Evolutionary conservation across 371 early-diverging fungal species (phyloP).

Genomic region (Mucor mucedo): DNA sequence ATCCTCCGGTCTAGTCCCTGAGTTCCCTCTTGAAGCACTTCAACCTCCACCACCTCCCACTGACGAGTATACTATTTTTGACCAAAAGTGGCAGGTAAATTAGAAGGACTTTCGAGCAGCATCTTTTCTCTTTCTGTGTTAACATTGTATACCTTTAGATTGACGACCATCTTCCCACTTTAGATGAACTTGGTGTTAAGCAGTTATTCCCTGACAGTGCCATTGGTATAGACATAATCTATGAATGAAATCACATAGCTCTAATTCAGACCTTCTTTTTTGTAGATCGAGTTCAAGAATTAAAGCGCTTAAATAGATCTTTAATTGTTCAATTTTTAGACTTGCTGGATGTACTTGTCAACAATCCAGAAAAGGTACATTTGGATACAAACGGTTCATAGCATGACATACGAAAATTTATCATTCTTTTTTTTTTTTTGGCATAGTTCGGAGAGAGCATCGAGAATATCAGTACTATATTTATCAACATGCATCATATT

Average conservation of each 20-base stretch:
- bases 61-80: constrained; percentile 72
- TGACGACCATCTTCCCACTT: constrained; percentile 62
- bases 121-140: neutral
- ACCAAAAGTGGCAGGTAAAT: constrained; percentile 71
- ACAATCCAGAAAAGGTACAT: constrained; percentile 60
- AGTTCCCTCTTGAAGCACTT: constrained; percentile 45
- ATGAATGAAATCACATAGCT: neutral
- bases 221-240: constrained; percentile 38
- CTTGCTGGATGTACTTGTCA: constrained; percentile 60
- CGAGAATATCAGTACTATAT: constrained; percentile 68
- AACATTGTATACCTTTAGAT: constrained; percentile 39
- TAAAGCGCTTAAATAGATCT: constrained; percentile 76
- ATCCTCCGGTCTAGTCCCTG: constrained; percentile 46
- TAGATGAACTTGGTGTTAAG: constrained; percentile 68
- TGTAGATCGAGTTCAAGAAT: constrained; percentile 72
- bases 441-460: constrained; percentile 58
- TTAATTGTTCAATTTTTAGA: constrained; percentile 74
- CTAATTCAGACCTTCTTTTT: neutral
- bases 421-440: constrained; percentile 6
- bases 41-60: constrained; percentile 70
- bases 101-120: neutral
- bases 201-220: constrained; percentile 68
- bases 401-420: neutral
- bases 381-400: neutral
- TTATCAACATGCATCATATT: constrained; percentile 78